These are phyloP conservation scores for Sclerospora graminicola DNA, from an alignment of 352 stramenopile genomes.

Conservation along the genomic window DNA sequence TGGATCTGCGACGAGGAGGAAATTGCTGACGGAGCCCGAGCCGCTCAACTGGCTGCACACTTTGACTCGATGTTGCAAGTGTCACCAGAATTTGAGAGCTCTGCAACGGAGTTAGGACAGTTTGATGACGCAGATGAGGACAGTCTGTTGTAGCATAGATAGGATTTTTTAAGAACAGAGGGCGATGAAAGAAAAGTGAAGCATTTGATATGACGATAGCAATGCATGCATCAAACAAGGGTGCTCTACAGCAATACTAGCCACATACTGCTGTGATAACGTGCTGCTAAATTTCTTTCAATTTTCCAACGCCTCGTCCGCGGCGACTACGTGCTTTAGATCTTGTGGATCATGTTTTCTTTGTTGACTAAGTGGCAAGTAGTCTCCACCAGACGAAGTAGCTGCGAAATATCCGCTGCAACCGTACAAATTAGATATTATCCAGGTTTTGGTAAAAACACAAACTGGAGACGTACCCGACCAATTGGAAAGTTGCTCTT, in stretches of 20 bases:
- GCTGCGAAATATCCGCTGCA: conserved; percentile 88
- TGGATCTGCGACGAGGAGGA: conserved; percentile 83
- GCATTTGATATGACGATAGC: not conserved
- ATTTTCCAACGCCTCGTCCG: conserved; percentile 5
- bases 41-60: conserved; percentile 45
- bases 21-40: conserved; percentile 49
- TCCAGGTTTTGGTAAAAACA: conserved; percentile 6
- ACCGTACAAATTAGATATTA: conserved; percentile 6
- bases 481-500: conserved; percentile 95
- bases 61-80: conserved; percentile 68
- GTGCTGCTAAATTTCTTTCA: conserved; percentile 11
- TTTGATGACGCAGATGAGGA: conserved; percentile 79
- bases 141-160: conserved; percentile 28
- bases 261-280: conserved; percentile 4
- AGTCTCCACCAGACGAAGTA: conserved; percentile 94
- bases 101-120: conserved; percentile 35
- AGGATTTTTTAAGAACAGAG: conserved; percentile 7
- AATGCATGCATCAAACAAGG: not conserved
- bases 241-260: not conserved
- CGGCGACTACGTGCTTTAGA: conserved; percentile 30
- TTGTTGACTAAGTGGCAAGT: conserved; percentile 99
- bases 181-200: not conserved
- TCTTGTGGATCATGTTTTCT: conserved; percentile 96
- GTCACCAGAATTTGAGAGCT: conserved; percentile 29
- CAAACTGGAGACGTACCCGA: conserved; percentile 51